Evolutionary conservation across 345 rosid species (phyloP), one percentile per base, ranked within the genome.

Genomic region (Toxicodendron radicans): DNA sequence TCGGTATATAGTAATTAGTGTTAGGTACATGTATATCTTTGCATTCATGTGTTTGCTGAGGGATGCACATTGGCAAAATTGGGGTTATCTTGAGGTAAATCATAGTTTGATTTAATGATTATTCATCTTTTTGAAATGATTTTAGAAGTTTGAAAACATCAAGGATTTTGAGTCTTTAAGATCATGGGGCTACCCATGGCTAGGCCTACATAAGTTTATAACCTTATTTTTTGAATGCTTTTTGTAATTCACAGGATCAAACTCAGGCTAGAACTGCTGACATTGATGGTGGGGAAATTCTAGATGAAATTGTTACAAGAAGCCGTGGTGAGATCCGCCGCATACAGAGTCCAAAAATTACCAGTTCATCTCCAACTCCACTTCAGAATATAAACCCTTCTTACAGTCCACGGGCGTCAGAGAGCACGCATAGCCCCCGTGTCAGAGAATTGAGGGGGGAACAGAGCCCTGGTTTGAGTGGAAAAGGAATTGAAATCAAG

Each of bases 281-380:
- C 21, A 68, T 84, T 21, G 89, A 86, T 38, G 58, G 77, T 9
- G 83, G 84, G 48, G 95, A 90, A 80, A 81, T 90, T 70, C 91
- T 90, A 21, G 95, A 90, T 72, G 91, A 79, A 67, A 77, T 88
- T 20, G 80, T 90, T 65, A 90, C 91, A 67, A 79, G 95, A 84
- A 87, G 91, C 81, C 87, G 95, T 9, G 92, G 92, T 41, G 95
- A 90, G 86, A 68, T 88, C 65, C 91, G 91, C 41, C 80, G 17
- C 46, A 27, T 75, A n/a, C 87, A 76, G 16, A 88, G 91, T 72
- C 90, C 90, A 33, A 90, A 84, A 81, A 62, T 81, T 58, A 84
- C 90, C 21, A 87, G 92, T 68, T 79, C 89, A 18, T 75, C 84
- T 23, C 82, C 86, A 12, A 45, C 74, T 75, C 76, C 90, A 17